Percentiles rank a stretch among this genome's conserved stretches.
Evolutionary conservation across 805 yeast genomes (phyloP).

Genomic region (Hyphopichia homilentoma): DNA sequence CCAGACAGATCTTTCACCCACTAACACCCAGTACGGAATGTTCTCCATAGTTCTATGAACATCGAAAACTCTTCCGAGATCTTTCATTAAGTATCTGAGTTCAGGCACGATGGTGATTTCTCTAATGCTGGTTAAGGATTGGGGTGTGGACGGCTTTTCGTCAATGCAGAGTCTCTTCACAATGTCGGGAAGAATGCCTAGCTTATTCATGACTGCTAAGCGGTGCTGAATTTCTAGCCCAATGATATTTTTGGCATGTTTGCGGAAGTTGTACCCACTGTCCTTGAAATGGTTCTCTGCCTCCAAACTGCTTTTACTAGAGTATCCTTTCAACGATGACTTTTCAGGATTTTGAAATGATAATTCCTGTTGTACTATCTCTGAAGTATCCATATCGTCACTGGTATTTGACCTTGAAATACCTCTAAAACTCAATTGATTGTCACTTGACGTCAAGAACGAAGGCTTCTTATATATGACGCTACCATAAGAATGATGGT

Average conservation of each 20-base stretch:
- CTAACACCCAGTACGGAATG: constrained; percentile 82
- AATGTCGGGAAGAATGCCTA: constrained; percentile 69
- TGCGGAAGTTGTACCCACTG: constrained; percentile 26
- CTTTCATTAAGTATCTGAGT: constrained; percentile 62
- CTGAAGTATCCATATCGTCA: not conserved
- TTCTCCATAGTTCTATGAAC: constrained; percentile 66
- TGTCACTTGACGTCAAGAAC: constrained; percentile 1
- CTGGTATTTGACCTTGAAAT: not conserved
- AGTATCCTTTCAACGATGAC: no score
- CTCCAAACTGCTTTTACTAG: no score
- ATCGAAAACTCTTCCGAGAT: constrained; percentile 74
- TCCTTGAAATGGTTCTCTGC: constrained; percentile 30
- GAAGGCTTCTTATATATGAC: constrained; percentile 15
- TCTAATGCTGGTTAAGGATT: constrained; percentile 54
- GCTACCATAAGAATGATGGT: constrained; percentile 44
- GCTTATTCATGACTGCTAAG: constrained; percentile 69
- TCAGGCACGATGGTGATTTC: constrained; percentile 92
- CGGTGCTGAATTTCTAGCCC: constrained; percentile 84
- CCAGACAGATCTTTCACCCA: constrained; percentile 94
- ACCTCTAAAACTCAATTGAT: constrained; percentile 1
- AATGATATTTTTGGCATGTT: constrained; percentile 47
- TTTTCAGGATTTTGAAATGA: not conserved
- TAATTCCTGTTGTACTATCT: not conserved
- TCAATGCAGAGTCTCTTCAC: constrained; percentile 78
- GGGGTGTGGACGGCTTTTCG: constrained; percentile 71